phyloP scores from a whole-genome alignment of 495 filamentous ascomycete species.

The Penicillium malachiteum region DNA sequence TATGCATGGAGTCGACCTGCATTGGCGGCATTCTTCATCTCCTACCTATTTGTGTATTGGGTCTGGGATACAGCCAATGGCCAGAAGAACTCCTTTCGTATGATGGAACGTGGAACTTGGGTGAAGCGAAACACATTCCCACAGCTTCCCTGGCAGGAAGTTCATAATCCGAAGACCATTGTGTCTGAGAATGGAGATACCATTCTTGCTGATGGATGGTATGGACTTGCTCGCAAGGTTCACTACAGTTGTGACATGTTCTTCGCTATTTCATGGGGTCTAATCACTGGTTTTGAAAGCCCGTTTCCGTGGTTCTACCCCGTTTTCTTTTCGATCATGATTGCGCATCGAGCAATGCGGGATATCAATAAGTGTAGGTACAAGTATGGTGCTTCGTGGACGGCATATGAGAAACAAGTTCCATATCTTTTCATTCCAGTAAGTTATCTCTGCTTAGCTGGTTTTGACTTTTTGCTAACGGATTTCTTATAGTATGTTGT shows the following conservation, averaged over 20 bases:
- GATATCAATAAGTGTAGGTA: slow-evolving; percentile 77
- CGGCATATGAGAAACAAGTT: slow-evolving; percentile 79
- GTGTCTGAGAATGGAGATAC: slow-evolving; percentile 69
- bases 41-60: slow-evolving; percentile 85
- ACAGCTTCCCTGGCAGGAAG: slow-evolving; percentile 75
- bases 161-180: slow-evolving; percentile 79
- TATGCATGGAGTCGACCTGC: slow-evolving; percentile 72
- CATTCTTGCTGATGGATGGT: slow-evolving; percentile 90
- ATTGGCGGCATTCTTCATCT: slow-evolving; percentile 57
- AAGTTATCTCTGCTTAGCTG: slow-evolving; percentile 39
- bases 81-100: slow-evolving; percentile 92
- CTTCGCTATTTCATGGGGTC: slow-evolving; percentile 68
- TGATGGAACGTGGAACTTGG: slow-evolving; percentile 69
- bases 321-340: slow-evolving; percentile 85
- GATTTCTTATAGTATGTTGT: background rate
- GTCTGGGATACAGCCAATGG: slow-evolving; percentile 87
- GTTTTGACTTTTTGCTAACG: background rate
- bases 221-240: slow-evolving; percentile 81
- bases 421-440: slow-evolving; percentile 96
- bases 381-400: slow-evolving; percentile 91
- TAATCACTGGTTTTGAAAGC: slow-evolving; percentile 59
- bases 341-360: slow-evolving; percentile 75
- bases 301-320: slow-evolving; percentile 91
- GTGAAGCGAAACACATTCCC: slow-evolving; percentile 80
- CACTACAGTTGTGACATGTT: slow-evolving; percentile 88